Evolutionary conservation across 495 filamentous ascomycete species (phyloP).

Genomic region (Penicillium parvum): DNA sequence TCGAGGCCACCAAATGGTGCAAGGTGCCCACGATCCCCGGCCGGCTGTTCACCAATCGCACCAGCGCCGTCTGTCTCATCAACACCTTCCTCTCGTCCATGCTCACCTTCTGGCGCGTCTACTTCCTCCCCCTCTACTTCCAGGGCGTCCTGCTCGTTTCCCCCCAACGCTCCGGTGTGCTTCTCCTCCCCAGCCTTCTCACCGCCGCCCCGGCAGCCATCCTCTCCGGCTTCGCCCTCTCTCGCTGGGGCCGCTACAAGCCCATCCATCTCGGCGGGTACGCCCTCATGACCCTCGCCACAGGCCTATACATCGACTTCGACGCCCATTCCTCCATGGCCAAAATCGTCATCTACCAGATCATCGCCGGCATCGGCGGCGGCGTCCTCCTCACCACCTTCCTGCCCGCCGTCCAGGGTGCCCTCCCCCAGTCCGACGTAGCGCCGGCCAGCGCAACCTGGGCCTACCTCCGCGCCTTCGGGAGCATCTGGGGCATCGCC

Average conservation of each 20-base stretch:
- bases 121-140: conserved; percentile 57
- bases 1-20: too few species aligned
- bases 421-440: conserved; percentile 62
- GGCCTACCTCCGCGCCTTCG: too few species aligned
- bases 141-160: conserved; percentile 49
- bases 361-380: conserved; percentile 55
- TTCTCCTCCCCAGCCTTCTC: conserved; percentile 51
- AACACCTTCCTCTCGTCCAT: too few species aligned
- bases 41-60: neutral
- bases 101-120: too few species aligned
- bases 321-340: conserved; percentile 33
- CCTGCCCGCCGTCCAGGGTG: conserved; percentile 74
- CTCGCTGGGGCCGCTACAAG: conserved; percentile 56
- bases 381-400: conserved; percentile 55
- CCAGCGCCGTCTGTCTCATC: conserved; percentile 33
- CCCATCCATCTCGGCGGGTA: conserved; percentile 52
- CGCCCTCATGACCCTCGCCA: conserved; percentile 43
- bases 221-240: conserved; percentile 49
- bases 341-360: conserved; percentile 51
- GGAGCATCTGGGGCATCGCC: conserved; percentile 65
- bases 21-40: conserved; percentile 51
- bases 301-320: conserved; percentile 50
- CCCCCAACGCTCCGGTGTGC: conserved; percentile 48
- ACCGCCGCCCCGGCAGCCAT: conserved; percentile 48
- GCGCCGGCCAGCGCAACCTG: conserved; percentile 76